Conservation (phyloP, 164 flowering plant species). For the Chimonanthus praecox region DNA sequence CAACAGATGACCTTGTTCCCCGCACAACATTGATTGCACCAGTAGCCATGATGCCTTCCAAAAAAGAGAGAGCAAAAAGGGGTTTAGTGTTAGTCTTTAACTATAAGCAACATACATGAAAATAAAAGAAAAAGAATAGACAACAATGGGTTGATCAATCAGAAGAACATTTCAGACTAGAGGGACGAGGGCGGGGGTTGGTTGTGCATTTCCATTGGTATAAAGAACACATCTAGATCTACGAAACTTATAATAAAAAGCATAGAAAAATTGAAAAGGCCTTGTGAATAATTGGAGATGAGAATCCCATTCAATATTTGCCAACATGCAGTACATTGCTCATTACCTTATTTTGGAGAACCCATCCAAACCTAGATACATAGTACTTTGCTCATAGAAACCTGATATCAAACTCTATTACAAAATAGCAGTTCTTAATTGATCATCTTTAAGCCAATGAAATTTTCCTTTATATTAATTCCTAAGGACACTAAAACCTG, state of each 20-base stretch:
- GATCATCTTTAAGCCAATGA: not conserved
- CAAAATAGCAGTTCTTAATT: not conserved
- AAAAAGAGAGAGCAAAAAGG: not conserved
- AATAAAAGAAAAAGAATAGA: too few species aligned
- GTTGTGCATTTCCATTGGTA: not conserved
- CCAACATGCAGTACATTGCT: too few species aligned
- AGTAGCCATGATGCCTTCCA: slow-evolving; percentile 77
- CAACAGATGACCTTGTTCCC: slow-evolving; percentile 83
- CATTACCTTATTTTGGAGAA: too few species aligned
- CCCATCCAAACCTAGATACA: too few species aligned
- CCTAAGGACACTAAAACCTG: too few species aligned
- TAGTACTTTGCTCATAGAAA: not conserved
- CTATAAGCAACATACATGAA: too few species aligned
- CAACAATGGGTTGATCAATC: too few species aligned
- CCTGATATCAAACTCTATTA: not conserved
- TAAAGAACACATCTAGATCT: not conserved
- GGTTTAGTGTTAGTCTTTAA: too few species aligned
- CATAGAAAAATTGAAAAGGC: not conserved
- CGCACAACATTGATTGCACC: slow-evolving; percentile 95
- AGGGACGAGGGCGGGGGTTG: not conserved
- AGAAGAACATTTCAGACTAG: not conserved
- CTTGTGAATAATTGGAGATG: not conserved
- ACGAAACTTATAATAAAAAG: not conserved
- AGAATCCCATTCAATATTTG: too few species aligned
- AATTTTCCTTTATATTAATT: not conserved